These are phyloP conservation scores for Halophytophthora batemanensis DNA, from an alignment of 352 stramenopile genomes.

Conservation along the genomic window DNA sequence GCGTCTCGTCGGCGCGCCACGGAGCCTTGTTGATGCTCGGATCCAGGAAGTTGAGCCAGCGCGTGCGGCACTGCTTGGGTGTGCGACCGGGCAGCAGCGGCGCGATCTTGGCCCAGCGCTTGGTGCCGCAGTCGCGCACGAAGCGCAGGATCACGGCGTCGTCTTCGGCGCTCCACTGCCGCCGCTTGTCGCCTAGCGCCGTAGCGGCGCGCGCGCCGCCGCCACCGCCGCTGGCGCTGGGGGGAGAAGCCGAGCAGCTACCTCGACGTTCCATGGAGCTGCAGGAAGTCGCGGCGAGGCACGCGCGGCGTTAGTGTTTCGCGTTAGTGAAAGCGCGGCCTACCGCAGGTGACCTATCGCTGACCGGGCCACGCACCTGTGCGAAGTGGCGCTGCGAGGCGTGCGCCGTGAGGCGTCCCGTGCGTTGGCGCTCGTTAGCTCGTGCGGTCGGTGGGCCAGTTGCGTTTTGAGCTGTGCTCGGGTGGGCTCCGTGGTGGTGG, in stretches of 20 bases:
- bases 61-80: slow-evolving; percentile 96
- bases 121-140: slow-evolving; percentile 68
- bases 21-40: slow-evolving; percentile 92
- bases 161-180: slow-evolving; percentile 62
- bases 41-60: slow-evolving; percentile 95
- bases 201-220: not conserved
- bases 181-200: slow-evolving; percentile 32
- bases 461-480: too few relatives aligned
- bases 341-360: too few relatives aligned
- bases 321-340: too few relatives aligned
- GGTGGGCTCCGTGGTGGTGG: too few relatives aligned
- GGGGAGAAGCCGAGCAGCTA: not conserved
- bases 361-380: too few relatives aligned
- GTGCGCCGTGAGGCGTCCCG: too few relatives aligned
- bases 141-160: slow-evolving; percentile 68
- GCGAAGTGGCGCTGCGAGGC: too few relatives aligned
- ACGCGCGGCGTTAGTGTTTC: too few relatives aligned
- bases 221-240: not conserved
- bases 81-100: slow-evolving; percentile 90
- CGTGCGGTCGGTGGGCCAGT: too few relatives aligned
- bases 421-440: too few relatives aligned
- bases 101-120: slow-evolving; percentile 93
- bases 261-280: too few relatives aligned
- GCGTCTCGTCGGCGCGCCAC: slow-evolving; percentile 91
- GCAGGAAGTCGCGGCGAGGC: too few relatives aligned